phyloP scores from a whole-genome alignment of 1,139 yeast species.

The Yamadazyma epiphylla region DNA sequence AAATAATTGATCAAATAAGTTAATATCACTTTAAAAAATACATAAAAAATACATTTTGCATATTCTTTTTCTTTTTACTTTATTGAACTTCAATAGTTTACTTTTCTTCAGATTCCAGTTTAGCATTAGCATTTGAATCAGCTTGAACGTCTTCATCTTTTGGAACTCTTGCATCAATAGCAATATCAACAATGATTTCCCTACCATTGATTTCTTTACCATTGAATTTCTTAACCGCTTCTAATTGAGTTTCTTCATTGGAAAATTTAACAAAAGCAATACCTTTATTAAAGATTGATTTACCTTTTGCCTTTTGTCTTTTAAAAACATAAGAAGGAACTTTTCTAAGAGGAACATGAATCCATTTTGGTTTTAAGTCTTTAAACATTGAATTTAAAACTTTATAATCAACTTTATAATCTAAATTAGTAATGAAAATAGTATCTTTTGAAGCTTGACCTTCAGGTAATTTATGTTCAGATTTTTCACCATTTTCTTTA shows the following conservation, averaged over 20 bases:
- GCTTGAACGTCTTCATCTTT: slow-evolving; percentile 15
- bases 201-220: slow-evolving; percentile 54
- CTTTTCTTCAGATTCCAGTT: slow-evolving; percentile 80
- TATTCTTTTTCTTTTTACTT: slow-evolving; percentile 85
- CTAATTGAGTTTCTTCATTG: slow-evolving; percentile 42
- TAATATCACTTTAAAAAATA: too few species aligned
- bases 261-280: slow-evolving; percentile 59
- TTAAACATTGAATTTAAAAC: slow-evolving; percentile 43
- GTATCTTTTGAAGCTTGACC: slow-evolving; percentile 56
- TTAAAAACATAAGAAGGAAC: slow-evolving; percentile 37
- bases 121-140: slow-evolving; percentile 73
- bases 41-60: slow-evolving; percentile 52
- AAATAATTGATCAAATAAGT: too few species aligned
- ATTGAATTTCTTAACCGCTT: slow-evolving; percentile 49
- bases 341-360: slow-evolving; percentile 52
- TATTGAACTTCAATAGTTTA: slow-evolving; percentile 84
- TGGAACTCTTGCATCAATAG: slow-evolving; percentile 46
- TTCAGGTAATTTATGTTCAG: slow-evolving; percentile 34
- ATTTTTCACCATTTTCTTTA: slow-evolving; percentile 1
- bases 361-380: slow-evolving; percentile 50
- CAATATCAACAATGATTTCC: slow-evolving; percentile 51
- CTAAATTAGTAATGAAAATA: slow-evolving; percentile 56
- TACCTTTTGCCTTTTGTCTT: slow-evolving; percentile 35
- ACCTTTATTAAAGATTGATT: slow-evolving; percentile 52
- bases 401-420: slow-evolving; percentile 42